phyloP scores from a whole-genome alignment of 371 early-diverging fungal genomes.

The Mucor sp. region DNA sequence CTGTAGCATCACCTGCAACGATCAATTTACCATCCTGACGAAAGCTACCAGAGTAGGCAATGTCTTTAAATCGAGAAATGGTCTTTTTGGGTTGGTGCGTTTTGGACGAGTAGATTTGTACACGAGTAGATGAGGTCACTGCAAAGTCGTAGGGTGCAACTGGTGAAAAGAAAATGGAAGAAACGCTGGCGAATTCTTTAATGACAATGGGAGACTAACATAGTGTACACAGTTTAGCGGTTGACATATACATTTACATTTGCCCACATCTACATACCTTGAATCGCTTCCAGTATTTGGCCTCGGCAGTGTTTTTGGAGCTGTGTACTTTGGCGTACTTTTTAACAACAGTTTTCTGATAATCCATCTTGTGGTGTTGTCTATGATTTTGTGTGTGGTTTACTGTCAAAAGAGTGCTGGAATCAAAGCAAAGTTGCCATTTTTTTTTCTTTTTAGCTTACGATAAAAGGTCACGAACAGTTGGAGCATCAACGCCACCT shows the following conservation, averaged over 20 bases:
- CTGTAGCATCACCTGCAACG: slow-evolving; percentile 92
- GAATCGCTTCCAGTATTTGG: slow-evolving; percentile 82
- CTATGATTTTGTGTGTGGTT: neutral
- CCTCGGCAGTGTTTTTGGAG: slow-evolving; percentile 65
- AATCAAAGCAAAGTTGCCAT: neutral
- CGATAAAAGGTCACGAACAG: neutral
- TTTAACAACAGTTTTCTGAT: slow-evolving; percentile 61
- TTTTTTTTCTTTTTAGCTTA: neutral
- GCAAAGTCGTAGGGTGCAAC: slow-evolving; percentile 87
- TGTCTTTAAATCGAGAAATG: slow-evolving; percentile 89
- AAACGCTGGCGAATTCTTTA: slow-evolving; percentile 87
- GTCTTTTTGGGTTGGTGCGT: slow-evolving; percentile 82
- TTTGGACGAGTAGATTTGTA: slow-evolving; percentile 87
- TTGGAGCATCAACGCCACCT: neutral
- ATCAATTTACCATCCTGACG: slow-evolving; percentile 89
- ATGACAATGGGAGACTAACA: slow-evolving; percentile 77
- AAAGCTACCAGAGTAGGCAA: slow-evolving; percentile 80
- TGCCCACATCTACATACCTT: slow-evolving; percentile 53
- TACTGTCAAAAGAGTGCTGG: neutral
- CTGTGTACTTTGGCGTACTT: slow-evolving; percentile 53
- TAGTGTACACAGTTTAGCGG: neutral
- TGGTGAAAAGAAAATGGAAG: slow-evolving; percentile 84
- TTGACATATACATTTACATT: neutral
- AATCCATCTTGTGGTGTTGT: slow-evolving; percentile 40
- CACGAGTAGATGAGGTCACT: slow-evolving; percentile 86